A percentile compares a stretch with the other conserved stretches of the same genome.
Conservation (phyloP, 768 basidiomycete genomes). For the Psilocybe azurescens region DNA sequence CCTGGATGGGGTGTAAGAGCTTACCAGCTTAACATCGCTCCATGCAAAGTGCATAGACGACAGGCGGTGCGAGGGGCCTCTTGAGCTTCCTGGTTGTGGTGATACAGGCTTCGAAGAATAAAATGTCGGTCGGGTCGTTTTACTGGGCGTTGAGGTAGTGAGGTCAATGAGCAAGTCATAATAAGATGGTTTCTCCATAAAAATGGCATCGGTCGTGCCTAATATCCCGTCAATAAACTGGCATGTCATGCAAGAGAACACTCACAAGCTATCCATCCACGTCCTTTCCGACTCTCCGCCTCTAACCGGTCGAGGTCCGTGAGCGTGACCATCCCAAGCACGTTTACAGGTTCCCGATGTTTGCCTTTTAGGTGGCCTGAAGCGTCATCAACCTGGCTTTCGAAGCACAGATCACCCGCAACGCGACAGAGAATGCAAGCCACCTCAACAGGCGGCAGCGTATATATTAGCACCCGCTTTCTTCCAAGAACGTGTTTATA, state of each 20-base stretch:
- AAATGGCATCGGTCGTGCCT: slow-evolving; percentile 86
- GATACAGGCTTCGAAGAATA: slow-evolving; percentile 59
- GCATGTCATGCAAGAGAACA: slow-evolving; percentile 10
- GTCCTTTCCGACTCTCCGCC: slow-evolving; percentile 58
- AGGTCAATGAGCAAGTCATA: slow-evolving; percentile 86
- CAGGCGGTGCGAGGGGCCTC: slow-evolving; percentile 57
- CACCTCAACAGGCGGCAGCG: slow-evolving; percentile 78
- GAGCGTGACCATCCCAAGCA: slow-evolving; percentile 83
- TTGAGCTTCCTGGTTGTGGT: slow-evolving; percentile 34
- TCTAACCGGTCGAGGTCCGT: slow-evolving; percentile 70
- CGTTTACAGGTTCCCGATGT: slow-evolving; percentile 60
- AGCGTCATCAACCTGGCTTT: slow-evolving; percentile 41
- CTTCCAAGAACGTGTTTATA: slow-evolving; percentile 82
- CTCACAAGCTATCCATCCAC: slow-evolving; percentile 85
- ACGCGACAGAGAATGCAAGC: slow-evolving; percentile 80
- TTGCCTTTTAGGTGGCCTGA: slow-evolving; percentile 23
- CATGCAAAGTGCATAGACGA: slow-evolving; percentile 76
- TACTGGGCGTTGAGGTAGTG: slow-evolving; percentile 66
- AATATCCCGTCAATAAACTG: slow-evolving; percentile 2
- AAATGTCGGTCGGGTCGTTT: slow-evolving; percentile 68
- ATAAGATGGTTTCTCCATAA: slow-evolving; percentile 77
- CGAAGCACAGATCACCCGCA: slow-evolving; percentile 57
- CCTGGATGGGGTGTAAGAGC: slow-evolving; percentile 24
- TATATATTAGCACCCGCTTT: slow-evolving; percentile 79
- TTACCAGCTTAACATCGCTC: slow-evolving; percentile 80